phyloP scores from a whole-genome alignment of 208 protist species.

The Leishmania guyanensis region DNA sequence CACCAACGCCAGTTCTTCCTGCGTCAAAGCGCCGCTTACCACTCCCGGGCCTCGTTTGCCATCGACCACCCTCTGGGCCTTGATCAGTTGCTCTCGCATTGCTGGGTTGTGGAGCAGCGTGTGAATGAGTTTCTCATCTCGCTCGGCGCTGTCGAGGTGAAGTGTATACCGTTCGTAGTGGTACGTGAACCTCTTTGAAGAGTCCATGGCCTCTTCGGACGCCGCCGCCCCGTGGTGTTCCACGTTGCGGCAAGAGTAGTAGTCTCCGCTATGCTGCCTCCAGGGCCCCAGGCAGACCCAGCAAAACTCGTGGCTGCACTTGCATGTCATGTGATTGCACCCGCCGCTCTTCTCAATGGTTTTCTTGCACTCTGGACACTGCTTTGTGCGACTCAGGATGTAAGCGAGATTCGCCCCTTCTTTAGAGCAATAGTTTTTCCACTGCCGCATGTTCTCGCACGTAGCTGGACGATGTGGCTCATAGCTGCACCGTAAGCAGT shows the following conservation, averaged over 20 bases:
- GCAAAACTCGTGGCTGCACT: constrained; percentile 83
- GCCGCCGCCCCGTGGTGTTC: too few relatives aligned
- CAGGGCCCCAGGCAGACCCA: constrained; percentile 82
- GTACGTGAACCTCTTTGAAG: constrained; percentile 20
- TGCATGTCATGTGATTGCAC: constrained; percentile 93
- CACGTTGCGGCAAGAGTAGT: constrained; percentile 32
- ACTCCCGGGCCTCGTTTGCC: background rate
- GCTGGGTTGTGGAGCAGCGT: background rate
- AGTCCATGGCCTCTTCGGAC: background rate
- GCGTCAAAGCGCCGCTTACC: background rate
- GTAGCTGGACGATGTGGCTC: constrained; percentile 50
- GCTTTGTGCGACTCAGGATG: constrained; percentile 69
- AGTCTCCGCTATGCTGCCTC: constrained; percentile 48
- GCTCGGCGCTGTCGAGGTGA: constrained; percentile 26
- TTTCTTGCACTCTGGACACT: constrained; percentile 68
- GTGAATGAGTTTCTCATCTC: constrained; percentile 12
- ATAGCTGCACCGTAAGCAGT: constrained; percentile 59
- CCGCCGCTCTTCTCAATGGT: constrained; percentile 92
- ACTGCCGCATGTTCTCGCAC: constrained; percentile 53
- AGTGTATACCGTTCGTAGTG: constrained; percentile 28
- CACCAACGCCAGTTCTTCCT: background rate
- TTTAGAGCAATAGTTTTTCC: constrained; percentile 44
- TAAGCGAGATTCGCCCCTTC: constrained; percentile 62
- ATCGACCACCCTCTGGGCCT: too few relatives aligned
- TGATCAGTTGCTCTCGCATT: background rate